Conservation (phyloP, 164 flowering plant species). For the Chimonanthus praecox region DNA sequence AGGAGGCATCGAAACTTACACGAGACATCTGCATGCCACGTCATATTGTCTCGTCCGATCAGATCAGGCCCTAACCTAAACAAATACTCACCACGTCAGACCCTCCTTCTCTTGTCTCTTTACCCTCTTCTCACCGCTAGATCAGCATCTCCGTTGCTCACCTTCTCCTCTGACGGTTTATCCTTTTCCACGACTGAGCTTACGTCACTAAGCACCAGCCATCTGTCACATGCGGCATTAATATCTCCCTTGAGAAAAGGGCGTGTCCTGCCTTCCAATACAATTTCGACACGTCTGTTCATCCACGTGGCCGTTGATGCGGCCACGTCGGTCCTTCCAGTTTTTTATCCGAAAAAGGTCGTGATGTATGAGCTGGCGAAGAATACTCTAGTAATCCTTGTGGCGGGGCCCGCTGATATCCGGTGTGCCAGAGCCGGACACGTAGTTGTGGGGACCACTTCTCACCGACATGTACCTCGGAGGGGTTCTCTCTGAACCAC, state of each 20-base stretch:
- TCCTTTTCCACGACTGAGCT: background rate
- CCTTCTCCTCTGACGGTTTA: background rate
- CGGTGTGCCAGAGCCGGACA: background rate
- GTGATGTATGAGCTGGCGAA: conserved; percentile 1
- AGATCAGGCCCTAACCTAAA: background rate
- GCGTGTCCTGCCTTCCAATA: background rate
- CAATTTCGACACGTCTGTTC: background rate
- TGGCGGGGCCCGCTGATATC: background rate
- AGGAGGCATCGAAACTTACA: background rate
- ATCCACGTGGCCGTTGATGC: background rate
- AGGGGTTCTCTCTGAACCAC: too few species aligned
- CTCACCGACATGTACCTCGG: background rate
- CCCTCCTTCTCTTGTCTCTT: background rate
- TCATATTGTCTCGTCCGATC: background rate
- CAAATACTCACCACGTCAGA: background rate
- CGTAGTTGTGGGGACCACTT: background rate
- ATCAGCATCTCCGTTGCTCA: conserved; percentile 1
- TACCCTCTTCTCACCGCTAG: background rate
- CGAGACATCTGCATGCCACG: background rate
- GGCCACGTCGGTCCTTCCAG: background rate
- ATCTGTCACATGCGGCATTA: conserved; percentile 1
- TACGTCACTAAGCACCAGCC: background rate
- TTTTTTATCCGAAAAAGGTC: background rate
- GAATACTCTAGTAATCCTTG: background rate
- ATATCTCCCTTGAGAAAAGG: background rate